These are phyloP conservation scores for Sugiyamaella americana DNA, from an alignment of 805 yeast species.

Conservation along the genomic window DNA sequence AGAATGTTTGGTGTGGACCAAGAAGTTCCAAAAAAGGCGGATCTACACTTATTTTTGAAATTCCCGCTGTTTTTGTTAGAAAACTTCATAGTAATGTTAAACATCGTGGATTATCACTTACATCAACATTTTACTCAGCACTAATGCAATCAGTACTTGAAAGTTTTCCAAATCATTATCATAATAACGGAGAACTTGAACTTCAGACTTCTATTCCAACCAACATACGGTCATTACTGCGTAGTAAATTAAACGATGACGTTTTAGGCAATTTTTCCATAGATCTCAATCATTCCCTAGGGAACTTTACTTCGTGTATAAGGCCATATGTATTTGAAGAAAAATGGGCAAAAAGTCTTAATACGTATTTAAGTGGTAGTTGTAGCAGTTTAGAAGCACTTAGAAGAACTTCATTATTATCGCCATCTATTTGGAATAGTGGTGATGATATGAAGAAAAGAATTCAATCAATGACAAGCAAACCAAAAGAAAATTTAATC, in stretches of 20 bases:
- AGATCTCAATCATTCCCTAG: neutral
- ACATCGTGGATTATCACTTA: conserved; percentile 5
- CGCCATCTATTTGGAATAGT: neutral
- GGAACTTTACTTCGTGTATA: conserved; percentile 1
- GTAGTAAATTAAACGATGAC: neutral
- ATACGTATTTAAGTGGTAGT: neutral
- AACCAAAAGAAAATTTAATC: neutral
- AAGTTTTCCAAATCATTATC: neutral
- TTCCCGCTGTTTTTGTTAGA: conserved; percentile 3
- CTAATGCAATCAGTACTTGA: conserved; percentile 9
- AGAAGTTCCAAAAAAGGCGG: neutral
- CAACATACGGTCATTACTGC: neutral
- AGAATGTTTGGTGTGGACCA: neutral
- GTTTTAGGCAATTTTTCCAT: conserved; percentile 3
- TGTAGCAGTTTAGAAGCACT: neutral
- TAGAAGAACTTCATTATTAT: neutral
- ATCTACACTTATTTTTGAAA: conserved; percentile 1
- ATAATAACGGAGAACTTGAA: neutral
- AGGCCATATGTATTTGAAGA: conserved; percentile 3
- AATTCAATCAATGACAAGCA: neutral
- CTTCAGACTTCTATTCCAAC: neutral
- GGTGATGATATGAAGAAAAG: conserved; percentile 4
- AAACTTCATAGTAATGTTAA: conserved; percentile 3
- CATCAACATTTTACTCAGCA: conserved; percentile 8
- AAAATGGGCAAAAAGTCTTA: conserved; percentile 10